Evolutionary conservation across 495 filamentous ascomycete species (phyloP), one percentile per base, ranked within the genome.

Genomic region (Trichoderma virens): DNA sequence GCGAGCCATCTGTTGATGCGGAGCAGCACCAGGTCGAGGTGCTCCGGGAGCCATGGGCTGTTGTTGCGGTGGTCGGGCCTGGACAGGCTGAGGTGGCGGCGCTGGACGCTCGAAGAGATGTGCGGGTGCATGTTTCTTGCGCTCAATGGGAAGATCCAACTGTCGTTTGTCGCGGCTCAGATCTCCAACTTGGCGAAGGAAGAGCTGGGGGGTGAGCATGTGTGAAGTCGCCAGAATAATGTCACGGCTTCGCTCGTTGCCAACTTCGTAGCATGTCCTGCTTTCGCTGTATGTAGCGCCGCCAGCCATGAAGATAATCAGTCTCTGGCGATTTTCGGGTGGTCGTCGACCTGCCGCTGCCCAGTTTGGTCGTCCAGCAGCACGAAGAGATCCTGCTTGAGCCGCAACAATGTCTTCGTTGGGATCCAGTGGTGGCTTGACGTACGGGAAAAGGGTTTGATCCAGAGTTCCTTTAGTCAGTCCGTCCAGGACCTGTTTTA

Each of bases 281-380:
- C 89, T 79, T 76, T 98, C 94, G 1, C 89, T 88, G 73, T 93
- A 94, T 3, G 93, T 98, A 7, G 95, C 95, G 45, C 94, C 94
- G 39, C 95, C 94, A 23, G 94, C 93, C 86, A 98, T 89, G 73
- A 97, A 97, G 59, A 98, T 88, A 65, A 98, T 89, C 56, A 98
- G 85, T 47, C 94, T 88, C 74, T 98, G 94, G 56, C 87, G 85
- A 62, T 90, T 91, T 69, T 97, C 93, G 23, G 88, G 84, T 11
- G 85, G 84, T 18, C 88, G 82, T 30, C 86, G 80, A 62, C 90
- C 85, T 14, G 90, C 88, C 60, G 89, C 89, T 8, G 94, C 94
- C 94, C 94, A 98, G 11, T 92, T 94, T 7, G 94, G 94, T 68
- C 96, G 96, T 25, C 83, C 84, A 7, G 30, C 60, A 31, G 92